Percentiles rank a stretch among this genome's conserved stretches.
Evolutionary conservation across 352 stramenopile species (phyloP).

Genomic region (Globisporangium rhizosaccharum): DNA sequence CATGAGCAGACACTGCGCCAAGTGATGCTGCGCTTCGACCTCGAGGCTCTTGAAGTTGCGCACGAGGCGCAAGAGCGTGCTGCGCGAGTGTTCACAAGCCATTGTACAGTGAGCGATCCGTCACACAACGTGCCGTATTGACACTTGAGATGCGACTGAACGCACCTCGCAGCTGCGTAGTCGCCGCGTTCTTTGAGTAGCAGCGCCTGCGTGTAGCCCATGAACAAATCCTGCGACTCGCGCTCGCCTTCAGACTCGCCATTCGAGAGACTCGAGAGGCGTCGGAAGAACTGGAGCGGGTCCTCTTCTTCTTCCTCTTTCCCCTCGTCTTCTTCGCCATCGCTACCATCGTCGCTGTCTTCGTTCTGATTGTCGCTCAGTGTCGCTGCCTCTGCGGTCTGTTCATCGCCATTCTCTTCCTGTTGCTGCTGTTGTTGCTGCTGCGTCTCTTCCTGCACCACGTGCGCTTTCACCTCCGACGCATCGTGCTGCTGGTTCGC

Average conservation of each 20-base stretch:
- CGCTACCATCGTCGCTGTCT: neutral
- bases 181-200: slow-evolving; percentile 27
- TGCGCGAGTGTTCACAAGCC: slow-evolving; percentile 1
- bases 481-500: neutral
- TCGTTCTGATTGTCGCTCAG: neutral
- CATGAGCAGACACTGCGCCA: slow-evolving; percentile 44
- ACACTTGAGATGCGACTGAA: neutral
- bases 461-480: neutral
- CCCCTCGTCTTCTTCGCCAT: neutral
- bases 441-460: neutral
- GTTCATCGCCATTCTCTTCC: neutral
- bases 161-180: slow-evolving; percentile 31
- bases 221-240: slow-evolving; percentile 19
- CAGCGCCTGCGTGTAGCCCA: slow-evolving; percentile 40
- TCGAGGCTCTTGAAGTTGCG: slow-evolving; percentile 16
- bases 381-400: neutral
- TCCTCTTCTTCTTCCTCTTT: slow-evolving; percentile 12
- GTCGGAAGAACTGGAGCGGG: slow-evolving; percentile 27
- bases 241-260: neutral
- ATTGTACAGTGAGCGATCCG: neutral
- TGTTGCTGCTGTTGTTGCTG: neutral
- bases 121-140: neutral
- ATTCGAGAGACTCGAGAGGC: slow-evolving; percentile 5
- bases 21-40: slow-evolving; percentile 30
- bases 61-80: slow-evolving; percentile 22